Conservation (phyloP, 2,329 filamentous ascomycete species). For the Helicocarpus griseus region DNA sequence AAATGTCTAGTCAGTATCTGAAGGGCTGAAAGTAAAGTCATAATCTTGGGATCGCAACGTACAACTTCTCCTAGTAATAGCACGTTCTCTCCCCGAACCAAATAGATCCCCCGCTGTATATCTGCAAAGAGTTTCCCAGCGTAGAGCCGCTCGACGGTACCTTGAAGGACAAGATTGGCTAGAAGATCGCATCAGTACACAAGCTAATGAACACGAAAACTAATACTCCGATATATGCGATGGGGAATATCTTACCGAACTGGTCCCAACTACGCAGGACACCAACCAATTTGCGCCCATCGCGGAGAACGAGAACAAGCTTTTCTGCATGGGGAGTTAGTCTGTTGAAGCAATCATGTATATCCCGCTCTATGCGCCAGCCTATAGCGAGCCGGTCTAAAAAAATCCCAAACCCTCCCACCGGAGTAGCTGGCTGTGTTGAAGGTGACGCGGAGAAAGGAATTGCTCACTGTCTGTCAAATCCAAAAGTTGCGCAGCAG, state of each 20-base stretch:
- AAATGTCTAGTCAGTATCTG: background rate
- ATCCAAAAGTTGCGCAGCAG: conserved; percentile 87
- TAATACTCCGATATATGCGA: conserved; percentile 2
- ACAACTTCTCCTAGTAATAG: conserved; percentile 83
- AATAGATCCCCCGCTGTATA: conserved; percentile 73
- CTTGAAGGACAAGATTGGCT: conserved; percentile 94
- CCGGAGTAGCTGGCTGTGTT: too few relatives aligned
- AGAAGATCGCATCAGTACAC: background rate
- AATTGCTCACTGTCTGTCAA: conserved; percentile 83
- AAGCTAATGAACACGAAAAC: background rate
- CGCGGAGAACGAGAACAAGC: conserved; percentile 79
- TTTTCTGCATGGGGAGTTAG: conserved; percentile 56
- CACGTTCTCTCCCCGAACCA: conserved; percentile 96
- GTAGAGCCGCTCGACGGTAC: conserved; percentile 83
- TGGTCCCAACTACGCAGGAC: conserved; percentile 95
- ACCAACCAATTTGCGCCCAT: conserved; percentile 88
- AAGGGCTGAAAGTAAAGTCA: background rate
- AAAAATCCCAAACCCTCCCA: too few relatives aligned
- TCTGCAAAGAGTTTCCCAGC: conserved; percentile 69
- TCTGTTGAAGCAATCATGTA: background rate
- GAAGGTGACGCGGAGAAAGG: background rate
- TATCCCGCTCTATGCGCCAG: background rate
- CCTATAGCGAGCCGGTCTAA: too few relatives aligned
- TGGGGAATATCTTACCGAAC: conserved; percentile 57
- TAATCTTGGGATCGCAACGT: conserved; percentile 16